Evolutionary conservation across 1,284 basidiomycete genomes (phyloP), one percentile per base, ranked within the genome.

Genomic region (Mycena citricolor): DNA sequence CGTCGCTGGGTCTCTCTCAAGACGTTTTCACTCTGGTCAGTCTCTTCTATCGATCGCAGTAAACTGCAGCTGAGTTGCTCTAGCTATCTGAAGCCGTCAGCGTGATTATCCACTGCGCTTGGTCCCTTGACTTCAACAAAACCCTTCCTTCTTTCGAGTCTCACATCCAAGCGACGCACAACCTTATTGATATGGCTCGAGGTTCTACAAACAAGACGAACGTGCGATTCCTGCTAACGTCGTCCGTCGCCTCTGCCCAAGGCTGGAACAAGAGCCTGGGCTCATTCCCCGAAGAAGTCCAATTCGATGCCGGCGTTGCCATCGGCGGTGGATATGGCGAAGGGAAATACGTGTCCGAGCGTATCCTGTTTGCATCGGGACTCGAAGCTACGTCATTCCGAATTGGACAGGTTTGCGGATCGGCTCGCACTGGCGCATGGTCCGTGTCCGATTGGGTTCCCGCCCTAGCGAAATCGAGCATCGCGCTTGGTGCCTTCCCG

Each of bases 101-200:
- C 10, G 5, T 28, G 2, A 28, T 45, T 26, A 39, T 39, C 22
- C 43, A 45, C 23, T 14, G 13, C 31, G 43, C 70, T 1, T 72
- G 70, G 69, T 55, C 58, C 10, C 57, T 71, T 17, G 63, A 72
- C 44, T 73, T 72, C 55, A 73, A 70, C 39, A 46, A 67, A 22
- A 52, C 65, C 0, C 51, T 71, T 1, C 47, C 55, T 1, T 68
- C 67, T 1, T 5, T 22, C 21, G 19, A 31, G 19, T 13, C 28
- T 23, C 19, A 22, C n/a, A 7, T 42, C 3, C 32, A 42, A 28
- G 38, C 21, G 19, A 40, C 38, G 2, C 38, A 31, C 8, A 40
- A 40, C 29, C 29, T 40, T 16, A 40, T 40, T 28, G 38, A 40
- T 32, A 13, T 40, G 21, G 38, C 38, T n/a, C n/a, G n/a, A n/a